Conservation (phyloP, 2,329 filamentous ascomycete species). For the Aspergillus quadrilineatus region DNA sequence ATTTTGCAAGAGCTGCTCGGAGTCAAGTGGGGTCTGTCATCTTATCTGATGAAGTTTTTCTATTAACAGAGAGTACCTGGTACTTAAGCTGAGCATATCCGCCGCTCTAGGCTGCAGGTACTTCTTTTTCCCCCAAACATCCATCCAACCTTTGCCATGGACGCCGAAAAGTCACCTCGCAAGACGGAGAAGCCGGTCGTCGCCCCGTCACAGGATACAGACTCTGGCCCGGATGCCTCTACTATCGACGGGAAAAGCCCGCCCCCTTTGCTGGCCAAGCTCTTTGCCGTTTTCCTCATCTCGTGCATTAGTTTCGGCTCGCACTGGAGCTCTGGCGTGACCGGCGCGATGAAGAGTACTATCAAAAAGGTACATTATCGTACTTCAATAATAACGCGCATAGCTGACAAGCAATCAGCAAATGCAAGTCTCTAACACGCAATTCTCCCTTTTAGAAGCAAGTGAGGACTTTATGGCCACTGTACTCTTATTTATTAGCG, state of each 20-base stretch:
- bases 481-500: conserved; percentile 54
- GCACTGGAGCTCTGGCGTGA: conserved; percentile 61
- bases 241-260: conserved; percentile 18
- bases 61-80: not conserved
- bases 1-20: not conserved
- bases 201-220: not conserved
- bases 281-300: conserved; percentile 48
- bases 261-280: conserved; percentile 32
- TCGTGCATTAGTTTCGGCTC: conserved; percentile 58
- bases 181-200: not conserved
- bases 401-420: conserved; percentile 28
- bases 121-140: not conserved
- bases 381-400: too few species aligned
- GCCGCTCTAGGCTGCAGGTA: not conserved
- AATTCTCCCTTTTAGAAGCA: conserved; percentile 59
- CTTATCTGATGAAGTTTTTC: not conserved
- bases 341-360: conserved; percentile 61
- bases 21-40: not conserved
- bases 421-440: conserved; percentile 59
- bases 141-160: not conserved
- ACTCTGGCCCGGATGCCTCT: not conserved
- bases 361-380: conserved; percentile 52
- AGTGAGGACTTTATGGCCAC: conserved; percentile 65
- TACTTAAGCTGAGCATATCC: not conserved
- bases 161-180: not conserved